Percentiles rank a stretch among this genome's conserved stretches.
Evolutionary conservation across 2,329 filamentous ascomycete species (phyloP).

Genomic region (Colletotrichum sp.): DNA sequence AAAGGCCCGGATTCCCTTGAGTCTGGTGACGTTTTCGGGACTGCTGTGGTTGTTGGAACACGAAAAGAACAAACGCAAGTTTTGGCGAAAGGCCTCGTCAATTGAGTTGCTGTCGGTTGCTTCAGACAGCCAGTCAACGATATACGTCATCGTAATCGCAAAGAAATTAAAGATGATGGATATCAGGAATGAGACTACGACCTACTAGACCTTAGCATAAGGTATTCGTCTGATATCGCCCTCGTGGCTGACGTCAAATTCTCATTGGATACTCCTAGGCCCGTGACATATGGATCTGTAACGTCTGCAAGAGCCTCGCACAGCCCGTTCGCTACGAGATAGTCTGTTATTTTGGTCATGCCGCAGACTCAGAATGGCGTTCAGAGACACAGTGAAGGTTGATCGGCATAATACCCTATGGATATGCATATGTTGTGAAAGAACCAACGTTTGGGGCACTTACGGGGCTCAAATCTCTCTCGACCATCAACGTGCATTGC

Average conservation of each 20-base stretch:
- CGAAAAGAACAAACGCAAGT: background rate
- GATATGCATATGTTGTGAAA: rapidly evolving
- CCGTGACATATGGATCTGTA: background rate
- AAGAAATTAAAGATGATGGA: background rate
- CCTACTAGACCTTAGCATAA: background rate
- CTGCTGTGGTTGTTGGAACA: background rate
- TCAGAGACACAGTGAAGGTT: rapidly evolving
- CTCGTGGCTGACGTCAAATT: background rate
- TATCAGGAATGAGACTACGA: background rate
- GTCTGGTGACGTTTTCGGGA: background rate
- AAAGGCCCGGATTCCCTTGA: background rate
- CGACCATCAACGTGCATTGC: rapidly evolving
- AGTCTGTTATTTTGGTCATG: background rate
- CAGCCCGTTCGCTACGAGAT: background rate
- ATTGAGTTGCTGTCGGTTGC: background rate
- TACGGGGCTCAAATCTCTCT: background rate
- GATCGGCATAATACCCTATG: rapidly evolving
- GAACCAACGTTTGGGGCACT: rapidly evolving
- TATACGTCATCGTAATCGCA: background rate
- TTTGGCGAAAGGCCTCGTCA: background rate
- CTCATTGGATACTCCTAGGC: background rate
- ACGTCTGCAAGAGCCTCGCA: background rate
- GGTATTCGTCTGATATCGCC: rapidly evolving
- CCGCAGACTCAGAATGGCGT: background rate
- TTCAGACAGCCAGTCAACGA: background rate